phyloP scores from a whole-genome alignment of 2,329 filamentous ascomycete species.

The Pseudonectria buxi region DNA sequence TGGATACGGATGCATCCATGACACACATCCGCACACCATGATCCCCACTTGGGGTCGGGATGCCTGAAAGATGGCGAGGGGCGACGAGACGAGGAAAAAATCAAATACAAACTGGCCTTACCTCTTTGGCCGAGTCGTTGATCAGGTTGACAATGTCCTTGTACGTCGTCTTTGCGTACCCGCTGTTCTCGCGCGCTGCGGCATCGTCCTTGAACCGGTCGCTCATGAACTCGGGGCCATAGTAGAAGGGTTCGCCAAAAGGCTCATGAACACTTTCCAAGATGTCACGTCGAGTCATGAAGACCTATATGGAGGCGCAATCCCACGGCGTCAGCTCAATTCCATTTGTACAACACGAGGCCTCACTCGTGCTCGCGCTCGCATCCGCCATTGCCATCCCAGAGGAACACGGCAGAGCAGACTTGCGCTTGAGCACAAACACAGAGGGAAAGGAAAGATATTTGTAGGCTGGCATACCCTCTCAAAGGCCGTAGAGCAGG shows the following conservation, averaged over 20 bases:
- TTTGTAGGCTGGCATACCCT: slow-evolving; percentile 50
- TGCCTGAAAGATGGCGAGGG: no score
- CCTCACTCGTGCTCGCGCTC: no score
- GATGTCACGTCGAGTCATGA: slow-evolving; percentile 84
- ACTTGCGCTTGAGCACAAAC: no score
- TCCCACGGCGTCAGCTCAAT: background rate
- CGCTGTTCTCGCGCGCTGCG: slow-evolving; percentile 49
- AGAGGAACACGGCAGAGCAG: no score
- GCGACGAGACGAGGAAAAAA: slow-evolving; percentile 1
- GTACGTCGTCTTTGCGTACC: slow-evolving; percentile 65
- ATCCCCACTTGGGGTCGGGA: slow-evolving; percentile 1
- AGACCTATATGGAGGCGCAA: slow-evolving; percentile 54
- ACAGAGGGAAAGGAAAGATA: background rate
- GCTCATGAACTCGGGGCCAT: slow-evolving; percentile 81
- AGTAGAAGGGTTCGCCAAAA: slow-evolving; percentile 96
- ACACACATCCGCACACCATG: background rate
- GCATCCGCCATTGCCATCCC: no score
- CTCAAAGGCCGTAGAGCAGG: slow-evolving; percentile 96
- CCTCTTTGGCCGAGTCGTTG: slow-evolving; percentile 65
- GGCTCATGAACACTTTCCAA: slow-evolving; percentile 88
- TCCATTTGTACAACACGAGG: background rate
- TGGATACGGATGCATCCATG: background rate
- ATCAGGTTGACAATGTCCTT: slow-evolving; percentile 71
- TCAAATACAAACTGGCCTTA: slow-evolving; percentile 43
- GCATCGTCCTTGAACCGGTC: slow-evolving; percentile 68